These are phyloP conservation scores for Pascua guehoae DNA, from an alignment of 1,284 basidiomycete genomes.

Conservation along the genomic window DNA sequence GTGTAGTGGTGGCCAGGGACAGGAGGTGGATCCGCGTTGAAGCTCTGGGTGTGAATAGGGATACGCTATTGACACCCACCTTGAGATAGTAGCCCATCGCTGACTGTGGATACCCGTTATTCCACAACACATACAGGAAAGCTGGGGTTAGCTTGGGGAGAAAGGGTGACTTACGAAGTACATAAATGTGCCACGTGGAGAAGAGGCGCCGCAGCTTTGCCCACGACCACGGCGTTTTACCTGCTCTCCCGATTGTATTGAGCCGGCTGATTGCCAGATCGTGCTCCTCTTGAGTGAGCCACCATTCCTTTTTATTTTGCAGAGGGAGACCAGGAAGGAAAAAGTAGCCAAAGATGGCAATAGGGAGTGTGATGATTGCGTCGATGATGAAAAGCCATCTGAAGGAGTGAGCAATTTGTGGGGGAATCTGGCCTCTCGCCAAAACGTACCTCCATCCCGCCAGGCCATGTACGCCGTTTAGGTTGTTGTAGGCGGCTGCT, in stretches of 20 bases:
- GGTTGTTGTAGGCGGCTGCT: conserved; percentile 36
- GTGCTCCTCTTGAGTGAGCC: conserved; percentile 27
- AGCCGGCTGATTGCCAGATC: conserved; percentile 26
- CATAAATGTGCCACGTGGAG: conserved; percentile 36
- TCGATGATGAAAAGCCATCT: conserved; percentile 26
- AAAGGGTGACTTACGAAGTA: conserved; percentile 25
- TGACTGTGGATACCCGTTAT: conserved; percentile 28
- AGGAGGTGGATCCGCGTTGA: conserved; percentile 32
- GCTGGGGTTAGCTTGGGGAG: conserved; percentile 12
- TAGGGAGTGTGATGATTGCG: conserved; percentile 38
- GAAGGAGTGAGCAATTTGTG: background rate
- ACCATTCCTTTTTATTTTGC: conserved; percentile 28
- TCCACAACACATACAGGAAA: conserved; percentile 34
- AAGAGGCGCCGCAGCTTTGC: conserved; percentile 22
- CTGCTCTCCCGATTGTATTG: conserved; percentile 18
- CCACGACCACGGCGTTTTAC: conserved; percentile 23
- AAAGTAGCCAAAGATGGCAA: conserved; percentile 36
- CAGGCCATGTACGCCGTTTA: conserved; percentile 34
- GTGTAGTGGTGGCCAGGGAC: conserved; percentile 31
- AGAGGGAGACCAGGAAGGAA: conserved; percentile 38
- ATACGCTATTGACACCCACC: background rate
- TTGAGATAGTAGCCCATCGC: conserved; percentile 42
- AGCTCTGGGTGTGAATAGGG: conserved; percentile 7
- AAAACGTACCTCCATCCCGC: conserved; percentile 31
- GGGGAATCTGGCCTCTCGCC: background rate